Evolutionary conservation across 2,329 filamentous ascomycete species (phyloP), one percentile per base, ranked within the genome.

Genomic region (Scolecobasidium constrictum): DNA sequence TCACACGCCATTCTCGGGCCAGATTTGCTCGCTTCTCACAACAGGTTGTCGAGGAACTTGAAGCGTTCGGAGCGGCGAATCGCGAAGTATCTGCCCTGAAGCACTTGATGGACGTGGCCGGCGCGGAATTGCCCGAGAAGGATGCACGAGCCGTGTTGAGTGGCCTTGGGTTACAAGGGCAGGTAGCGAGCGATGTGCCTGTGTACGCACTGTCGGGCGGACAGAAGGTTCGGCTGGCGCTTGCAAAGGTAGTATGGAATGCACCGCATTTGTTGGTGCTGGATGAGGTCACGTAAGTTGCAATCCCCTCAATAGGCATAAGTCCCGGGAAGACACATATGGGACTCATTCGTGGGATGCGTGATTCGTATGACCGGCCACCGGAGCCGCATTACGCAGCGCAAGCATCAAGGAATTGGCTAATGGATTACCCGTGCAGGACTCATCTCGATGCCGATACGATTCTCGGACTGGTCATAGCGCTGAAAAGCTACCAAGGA

Each of bases 391-490:
- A 39, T 26, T n/a, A n/a, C n/a, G n/a, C n/a, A n/a, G n/a, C n/a
- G n/a, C n/a, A n/a, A n/a, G n/a, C n/a, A n/a, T n/a, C n/a, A n/a
- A n/a, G n/a, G n/a, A n/a, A n/a, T n/a, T n/a, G n/a, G n/a, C n/a
- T n/a, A n/a, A n/a, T n/a, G n/a, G n/a, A n/a, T n/a, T n/a, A n/a
- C n/a, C n/a, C n/a, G n/a, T n/a, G 5, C 17, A 46, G 85, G 5
- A 90, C 86, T 1, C 86, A 94, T 65, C 68, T 93, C 33, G 86
- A 93, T 56, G 84, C 83, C 48, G 77, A 92, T 61, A 90, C 83
- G 0, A 83, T 90, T 18, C 73, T 76, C 5, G 83, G 82, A 2
- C 61, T 93, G 43, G 71, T 81, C 1, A 69, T 74, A 18, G 81
- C 81, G 2, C 58, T 93, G 48, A 69, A 72, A 12, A 63, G 63